phyloP scores from a whole-genome alignment of 192 early-diverging fungal species.

The Linderina pennispora region DNA sequence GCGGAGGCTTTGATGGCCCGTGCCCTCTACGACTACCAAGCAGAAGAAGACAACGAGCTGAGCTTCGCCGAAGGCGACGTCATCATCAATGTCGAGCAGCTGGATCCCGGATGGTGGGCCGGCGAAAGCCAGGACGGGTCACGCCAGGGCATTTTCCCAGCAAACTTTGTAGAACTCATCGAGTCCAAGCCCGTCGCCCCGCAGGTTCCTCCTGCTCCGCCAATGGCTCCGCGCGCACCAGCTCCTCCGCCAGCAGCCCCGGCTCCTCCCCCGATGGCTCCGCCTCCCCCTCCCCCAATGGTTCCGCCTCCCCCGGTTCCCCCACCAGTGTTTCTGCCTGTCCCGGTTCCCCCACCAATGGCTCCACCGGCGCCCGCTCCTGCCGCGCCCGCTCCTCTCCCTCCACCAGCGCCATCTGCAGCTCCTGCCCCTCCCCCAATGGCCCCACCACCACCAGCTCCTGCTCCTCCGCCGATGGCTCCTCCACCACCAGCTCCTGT shows the following conservation, averaged over 20 bases:
- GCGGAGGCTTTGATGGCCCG: constrained; percentile 25
- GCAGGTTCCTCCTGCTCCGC: constrained; percentile 5
- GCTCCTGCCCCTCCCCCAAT: constrained; percentile 9
- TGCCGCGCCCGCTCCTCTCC: constrained; percentile 1
- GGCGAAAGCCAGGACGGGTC: constrained; percentile 70
- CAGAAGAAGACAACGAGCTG: constrained; percentile 82
- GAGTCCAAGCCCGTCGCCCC: constrained; percentile 11
- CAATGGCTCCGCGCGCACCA: constrained; percentile 1
- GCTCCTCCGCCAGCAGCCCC: neutral
- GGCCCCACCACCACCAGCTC: constrained; percentile 2
- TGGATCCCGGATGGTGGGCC: constrained; percentile 93
- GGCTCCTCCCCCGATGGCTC: constrained; percentile 1
- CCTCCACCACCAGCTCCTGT: neutral
- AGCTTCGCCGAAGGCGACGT: constrained; percentile 74
- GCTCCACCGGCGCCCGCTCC: constrained; percentile 11
- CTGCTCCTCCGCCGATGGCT: constrained; percentile 2
- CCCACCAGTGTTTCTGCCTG: constrained; percentile 6
- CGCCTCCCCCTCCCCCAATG: neutral
- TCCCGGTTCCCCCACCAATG: constrained; percentile 5
- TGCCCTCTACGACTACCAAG: constrained; percentile 75
- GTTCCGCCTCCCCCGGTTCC: constrained; percentile 2
- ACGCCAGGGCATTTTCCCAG: constrained; percentile 77
- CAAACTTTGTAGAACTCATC: constrained; percentile 59
- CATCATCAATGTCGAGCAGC: constrained; percentile 68
- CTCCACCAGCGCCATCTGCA: constrained; percentile 11